Base-by-base conservation (phyloP, 176 grass and related monocot species). In the Triticum dicoccoides region DNA sequence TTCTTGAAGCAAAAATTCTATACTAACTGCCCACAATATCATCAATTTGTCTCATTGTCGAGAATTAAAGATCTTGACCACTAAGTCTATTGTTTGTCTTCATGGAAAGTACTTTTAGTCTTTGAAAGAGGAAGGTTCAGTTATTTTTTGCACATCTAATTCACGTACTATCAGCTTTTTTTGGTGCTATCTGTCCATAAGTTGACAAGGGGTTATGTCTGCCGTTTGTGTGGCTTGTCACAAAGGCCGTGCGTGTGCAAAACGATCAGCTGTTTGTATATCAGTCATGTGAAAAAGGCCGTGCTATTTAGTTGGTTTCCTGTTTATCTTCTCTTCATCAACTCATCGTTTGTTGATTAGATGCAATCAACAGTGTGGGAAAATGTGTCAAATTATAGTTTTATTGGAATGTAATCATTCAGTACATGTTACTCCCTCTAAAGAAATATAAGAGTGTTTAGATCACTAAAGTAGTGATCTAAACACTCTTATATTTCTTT, bases 1-100 rank as follows among this genome's bases (percentile, higher is more conserved):
- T 75, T 81, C 81, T 86, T 51, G 81, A 79, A 76, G 37, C 64
- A 80, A 77, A 92, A 54, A 18, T 7, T 5, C 15, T 54, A 54
- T 18, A 54, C 80, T 93, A 78, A 35, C 58, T 88, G 89, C 87
- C 92, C 4, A 45, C 61, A 69, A 72, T 80, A 85, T 69, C 76
- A 89, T 82, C 71, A 29, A 86, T 83, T 56, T 66, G 38, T 78
- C 87, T 65, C 82, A 80, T 81, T 1, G 6, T 87, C 83, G 79
- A 92, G 81, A 85, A 66, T 17, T 85, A 77, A 78, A 90, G 80
- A 87, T 80, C n/a, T 85, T 83, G 37, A 29, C 52, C 47, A 13
- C 47, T 61, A 51, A 11, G 12, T 80, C 51, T 75, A 59, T 79
- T 75, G 34, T 81, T 82, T 80, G 37, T 59, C 25, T 32, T 49